Percentiles rank a stretch among this genome's conserved stretches.
phyloP scores from a whole-genome alignment of 2,329 filamentous ascomycete species.

The Dothiorella sarmentorum region DNA sequence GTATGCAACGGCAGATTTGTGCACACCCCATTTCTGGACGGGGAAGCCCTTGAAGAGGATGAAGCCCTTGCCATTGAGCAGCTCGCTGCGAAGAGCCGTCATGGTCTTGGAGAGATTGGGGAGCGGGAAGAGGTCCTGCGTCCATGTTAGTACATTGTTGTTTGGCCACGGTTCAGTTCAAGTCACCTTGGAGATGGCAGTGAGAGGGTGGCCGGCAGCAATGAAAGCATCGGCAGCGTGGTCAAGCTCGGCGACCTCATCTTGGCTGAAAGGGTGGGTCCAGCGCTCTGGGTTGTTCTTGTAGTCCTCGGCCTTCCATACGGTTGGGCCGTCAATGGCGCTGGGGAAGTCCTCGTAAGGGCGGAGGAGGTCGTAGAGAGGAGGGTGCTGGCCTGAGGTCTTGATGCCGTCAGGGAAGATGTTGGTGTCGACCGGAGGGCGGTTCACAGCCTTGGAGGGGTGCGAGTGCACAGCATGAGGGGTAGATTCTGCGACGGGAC shows the following conservation, averaged over 20 bases:
- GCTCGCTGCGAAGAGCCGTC: slow-evolving; percentile 56
- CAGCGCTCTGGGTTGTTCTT: slow-evolving; percentile 62
- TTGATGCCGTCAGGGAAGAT: slow-evolving; percentile 64
- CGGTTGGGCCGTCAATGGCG: slow-evolving; percentile 66
- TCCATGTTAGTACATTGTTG: not conserved
- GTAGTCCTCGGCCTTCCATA: slow-evolving; percentile 68
- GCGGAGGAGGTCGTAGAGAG: slow-evolving; percentile 61
- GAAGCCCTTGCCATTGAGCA: slow-evolving; percentile 85
- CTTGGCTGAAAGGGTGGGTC: slow-evolving; percentile 65
- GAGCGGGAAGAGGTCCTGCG: slow-evolving; percentile 57
- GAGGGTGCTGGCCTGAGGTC: slow-evolving; percentile 69
- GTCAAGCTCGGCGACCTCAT: slow-evolving; percentile 66
- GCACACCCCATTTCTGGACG: slow-evolving; percentile 68
- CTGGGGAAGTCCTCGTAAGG: slow-evolving; percentile 69
- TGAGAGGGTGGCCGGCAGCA: slow-evolving; percentile 61
- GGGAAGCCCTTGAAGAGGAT: slow-evolving; percentile 86
- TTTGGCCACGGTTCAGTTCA: no score
- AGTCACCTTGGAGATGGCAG: slow-evolving; percentile 62
- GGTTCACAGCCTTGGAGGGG: slow-evolving; percentile 14
- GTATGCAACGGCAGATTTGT: slow-evolving; percentile 83
- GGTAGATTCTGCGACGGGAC: slow-evolving; percentile 13
- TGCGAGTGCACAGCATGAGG: slow-evolving; percentile 10
- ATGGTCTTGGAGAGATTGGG: slow-evolving; percentile 55
- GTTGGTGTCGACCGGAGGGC: slow-evolving; percentile 25
- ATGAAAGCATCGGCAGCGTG: slow-evolving; percentile 67